Base-by-base conservation (phyloP, 768 basidiomycete genomes). In the Calocera viscosa region DNA sequence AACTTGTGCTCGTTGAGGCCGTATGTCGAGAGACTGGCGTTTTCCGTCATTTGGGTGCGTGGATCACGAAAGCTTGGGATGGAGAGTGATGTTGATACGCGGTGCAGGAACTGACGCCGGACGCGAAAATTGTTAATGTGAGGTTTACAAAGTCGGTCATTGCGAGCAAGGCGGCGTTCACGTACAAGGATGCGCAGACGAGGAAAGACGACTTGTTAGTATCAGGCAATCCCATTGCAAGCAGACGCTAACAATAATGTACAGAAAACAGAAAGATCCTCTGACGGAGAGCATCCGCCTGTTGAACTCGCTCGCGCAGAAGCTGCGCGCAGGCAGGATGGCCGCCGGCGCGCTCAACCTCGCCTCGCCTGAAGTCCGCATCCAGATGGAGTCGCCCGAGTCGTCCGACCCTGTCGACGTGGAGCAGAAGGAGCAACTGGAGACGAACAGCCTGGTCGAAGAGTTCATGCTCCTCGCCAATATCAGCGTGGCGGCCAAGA, bases 401-500 rank as follows among this genome's bases (percentile, higher is more conserved):
- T 91, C 90, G 0, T 89, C 92, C 1, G 94, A 96, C 70, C 95
- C 95, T 0, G 91, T 97, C 69, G 95, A 97, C 69, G 94, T 99
- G 11, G 93, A 97, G 77, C 93, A 94, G 75, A 98, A 98, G 75
- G 88, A 91, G 72, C 74, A 90, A 73, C 79, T 83, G 32, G 94
- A 98, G 77, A 99, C 96, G 10, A 98, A 98, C 74, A 93, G 90
- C 69, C 78, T 98, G 7, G 96, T 98, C 1, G 96, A 99, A 76
- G 96, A 98, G 76, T 97, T 99, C 77, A 99, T 99, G 96, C 79
- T 99, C 70, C 85, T 99, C 68, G 95, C 96, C 5, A 99, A 98
- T 72, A 89, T 95, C 71, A 91, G 88, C 70, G 96, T 97, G 0
- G 95, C 96, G 5, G 77, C 79, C 70, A 90, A 89, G 77, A 97